These are phyloP conservation scores for Solanum corneliomulleri DNA, from an alignment of 257 asterid species.

Conservation along the genomic window DNA sequence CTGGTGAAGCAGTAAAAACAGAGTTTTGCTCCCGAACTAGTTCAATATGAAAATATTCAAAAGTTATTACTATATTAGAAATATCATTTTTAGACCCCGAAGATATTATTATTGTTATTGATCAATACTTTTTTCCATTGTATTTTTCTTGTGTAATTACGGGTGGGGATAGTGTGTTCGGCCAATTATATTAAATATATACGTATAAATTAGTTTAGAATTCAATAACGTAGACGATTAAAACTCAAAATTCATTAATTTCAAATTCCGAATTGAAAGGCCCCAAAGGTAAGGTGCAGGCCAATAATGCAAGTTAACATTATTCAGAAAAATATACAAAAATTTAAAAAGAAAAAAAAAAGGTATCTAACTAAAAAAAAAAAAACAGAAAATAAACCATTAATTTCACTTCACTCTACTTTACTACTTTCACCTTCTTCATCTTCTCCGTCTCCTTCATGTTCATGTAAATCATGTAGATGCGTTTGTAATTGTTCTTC, in stretches of 20 bases:
- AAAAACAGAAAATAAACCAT: background rate
- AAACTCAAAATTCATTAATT: too few species aligned
- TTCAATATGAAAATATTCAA: background rate
- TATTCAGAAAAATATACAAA: conserved; percentile 6
- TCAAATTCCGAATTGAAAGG: background rate
- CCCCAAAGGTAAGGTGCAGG: background rate
- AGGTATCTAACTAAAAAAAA: too few species aligned
- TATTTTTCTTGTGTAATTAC: background rate
- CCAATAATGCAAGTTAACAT: background rate
- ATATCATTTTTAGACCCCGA: too few species aligned
- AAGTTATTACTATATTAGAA: too few species aligned
- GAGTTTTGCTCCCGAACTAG: background rate
- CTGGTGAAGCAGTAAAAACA: background rate
- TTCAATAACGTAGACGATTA: background rate
- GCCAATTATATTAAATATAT: background rate
- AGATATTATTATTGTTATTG: background rate
- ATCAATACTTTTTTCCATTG: background rate
- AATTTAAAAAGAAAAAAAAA: background rate
- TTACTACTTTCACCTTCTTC: background rate
- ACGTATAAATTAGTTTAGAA: background rate
- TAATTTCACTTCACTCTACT: background rate
- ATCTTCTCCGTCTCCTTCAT: background rate
- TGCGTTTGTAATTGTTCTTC: conserved; percentile 25
- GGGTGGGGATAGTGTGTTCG: background rate
- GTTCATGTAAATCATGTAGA: background rate